A percentile compares a stretch with the other conserved stretches of the same genome.
Conservation (phyloP, 176 grass and related monocot species). For the Triticum urartu region DNA sequence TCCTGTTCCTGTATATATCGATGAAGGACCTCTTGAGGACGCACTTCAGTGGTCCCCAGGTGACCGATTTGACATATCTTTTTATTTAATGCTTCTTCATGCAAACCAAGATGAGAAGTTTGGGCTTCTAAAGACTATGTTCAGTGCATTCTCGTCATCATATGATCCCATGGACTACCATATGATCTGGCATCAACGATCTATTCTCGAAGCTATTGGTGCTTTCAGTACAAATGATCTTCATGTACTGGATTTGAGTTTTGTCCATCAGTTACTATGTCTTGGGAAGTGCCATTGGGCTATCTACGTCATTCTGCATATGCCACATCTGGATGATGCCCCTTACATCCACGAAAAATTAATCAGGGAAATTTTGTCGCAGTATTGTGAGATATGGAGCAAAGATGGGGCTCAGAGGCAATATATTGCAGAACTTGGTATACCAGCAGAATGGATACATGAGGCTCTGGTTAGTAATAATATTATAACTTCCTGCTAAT, state of each 20-base stretch:
- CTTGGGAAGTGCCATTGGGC: slow-evolving; percentile 87
- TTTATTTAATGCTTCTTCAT: slow-evolving; percentile 97
- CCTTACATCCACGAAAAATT: slow-evolving; percentile 81
- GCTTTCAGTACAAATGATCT: slow-evolving; percentile 72
- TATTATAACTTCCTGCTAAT: slow-evolving; percentile 28
- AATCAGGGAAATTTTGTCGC: slow-evolving; percentile 72
- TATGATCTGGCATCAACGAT: slow-evolving; percentile 95
- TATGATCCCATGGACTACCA: slow-evolving; percentile 90
- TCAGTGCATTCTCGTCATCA: slow-evolving; percentile 86
- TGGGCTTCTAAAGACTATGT: slow-evolving; percentile 72
- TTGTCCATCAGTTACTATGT: slow-evolving; percentile 81
- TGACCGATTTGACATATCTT: slow-evolving; percentile 76
- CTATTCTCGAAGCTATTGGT: slow-evolving; percentile 88
- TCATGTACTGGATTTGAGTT: slow-evolving; percentile 84
- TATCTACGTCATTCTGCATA: slow-evolving; percentile 87
- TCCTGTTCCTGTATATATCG: slow-evolving; percentile 88
- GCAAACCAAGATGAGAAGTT: slow-evolving; percentile 58
- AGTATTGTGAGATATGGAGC: slow-evolving; percentile 85
- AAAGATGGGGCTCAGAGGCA: slow-evolving; percentile 60
- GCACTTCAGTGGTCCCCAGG: slow-evolving; percentile 55
- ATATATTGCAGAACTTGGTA: slow-evolving; percentile 83
- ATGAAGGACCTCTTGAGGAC: slow-evolving; percentile 86
- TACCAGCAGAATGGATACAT: slow-evolving; percentile 88
- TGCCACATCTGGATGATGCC: slow-evolving; percentile 60
- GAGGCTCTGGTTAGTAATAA: slow-evolving; percentile 70